Evolutionary conservation across 352 stramenopile genomes (phyloP), one percentile per base, ranked within the genome.

Genomic region (Globisporangium nunn): DNA sequence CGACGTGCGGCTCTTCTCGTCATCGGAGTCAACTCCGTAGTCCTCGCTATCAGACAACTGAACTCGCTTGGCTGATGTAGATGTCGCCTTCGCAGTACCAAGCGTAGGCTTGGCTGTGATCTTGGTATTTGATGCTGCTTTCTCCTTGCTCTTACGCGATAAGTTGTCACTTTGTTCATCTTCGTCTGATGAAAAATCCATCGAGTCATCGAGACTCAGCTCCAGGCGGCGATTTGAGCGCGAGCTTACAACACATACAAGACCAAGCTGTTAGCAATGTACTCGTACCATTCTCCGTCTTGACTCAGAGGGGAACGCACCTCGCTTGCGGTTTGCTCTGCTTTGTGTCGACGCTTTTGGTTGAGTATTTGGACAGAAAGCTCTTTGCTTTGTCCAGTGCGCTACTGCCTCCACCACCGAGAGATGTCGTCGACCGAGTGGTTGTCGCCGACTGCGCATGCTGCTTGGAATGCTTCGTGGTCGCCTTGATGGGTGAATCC

Each of bases 351-450:
- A 50, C 40, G 18, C 49, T 31, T 61, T 70, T 79, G 53, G 54
- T 66, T 40, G 78, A 84, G 63, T 90, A 90, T 61, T 84, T 90
- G 23, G 79, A 87, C 40, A 90, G 60, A 54, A 87, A 87, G 33
- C 56, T 85, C 67, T 86, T 87, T 29, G 76, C 77, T 53, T 82
- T 87, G 61, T 90, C 79, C 18, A 90, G 58, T 23, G 73, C 79
- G 57, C 56, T 84, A 17, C 58, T 57, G 31, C 14, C 30, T 11
- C 12, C 1, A 28, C 17, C 11, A 8, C 17, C n/a, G 28, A 30
- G 7, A 33, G 18, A 23, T 12, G n/a, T 14, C 10, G 44, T 30
- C 6, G 53, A 28, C 29, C 28, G 35, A 28, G 28, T 14, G 10
- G 11, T 2, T 12, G 11, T 2, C 14, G 40, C 52, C 4, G 10